Evolutionary conservation across 1,284 basidiomycete genomes (phyloP), one percentile per base, ranked within the genome.

Genomic region (Cutaneotrichosporon dermatis): DNA sequence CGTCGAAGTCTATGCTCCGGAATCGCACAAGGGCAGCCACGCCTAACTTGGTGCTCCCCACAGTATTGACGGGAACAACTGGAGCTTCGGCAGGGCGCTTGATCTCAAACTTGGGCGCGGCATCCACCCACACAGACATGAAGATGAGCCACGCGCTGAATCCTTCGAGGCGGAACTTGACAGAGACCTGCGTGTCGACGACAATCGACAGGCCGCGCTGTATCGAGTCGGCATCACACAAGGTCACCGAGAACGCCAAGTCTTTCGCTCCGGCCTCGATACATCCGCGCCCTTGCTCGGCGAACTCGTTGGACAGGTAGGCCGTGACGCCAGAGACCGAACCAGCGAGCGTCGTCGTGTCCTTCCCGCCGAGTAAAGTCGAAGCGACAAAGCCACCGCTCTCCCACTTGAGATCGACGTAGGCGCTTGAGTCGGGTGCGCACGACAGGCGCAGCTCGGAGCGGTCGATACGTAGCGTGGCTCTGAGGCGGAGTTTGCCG

Each of bases 391-490:
- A 92, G 0, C 92, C 92, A 41, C 92, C 92, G 66, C 88, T 93
- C 60, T 93, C 87, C 92, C 92, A 96, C 53, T 89, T 84, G 37
- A 95, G 73, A 2, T 87, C 87, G 15, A 89, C 89, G 44, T 89
- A 83, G 12, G 94, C 92, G 65, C 92, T 91, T 51, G 91, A 90
- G 69, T 92, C 90, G 0, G 90, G 89, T 58, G 87, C 86, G 66
- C 92, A 95, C 1, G 88, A 90, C 34, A 96, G 79, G 57, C 89
- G 86, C 48, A 96, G 81, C 58, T 83, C 86, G 1, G 92, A 95
- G 66, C 88, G 84, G 70, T 95, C 91, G 64, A 96, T 93, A 33
- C 89, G 88, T 34, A 96, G 81, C 63, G 89, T 91, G 76, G 94
- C 83, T 60, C 84, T 64, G 3, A 75, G 15, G 4, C 61, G 61